Evolutionary conservation across 2,329 filamentous ascomycete species (phyloP).

Genomic region (Fusarium cicatricum): DNA sequence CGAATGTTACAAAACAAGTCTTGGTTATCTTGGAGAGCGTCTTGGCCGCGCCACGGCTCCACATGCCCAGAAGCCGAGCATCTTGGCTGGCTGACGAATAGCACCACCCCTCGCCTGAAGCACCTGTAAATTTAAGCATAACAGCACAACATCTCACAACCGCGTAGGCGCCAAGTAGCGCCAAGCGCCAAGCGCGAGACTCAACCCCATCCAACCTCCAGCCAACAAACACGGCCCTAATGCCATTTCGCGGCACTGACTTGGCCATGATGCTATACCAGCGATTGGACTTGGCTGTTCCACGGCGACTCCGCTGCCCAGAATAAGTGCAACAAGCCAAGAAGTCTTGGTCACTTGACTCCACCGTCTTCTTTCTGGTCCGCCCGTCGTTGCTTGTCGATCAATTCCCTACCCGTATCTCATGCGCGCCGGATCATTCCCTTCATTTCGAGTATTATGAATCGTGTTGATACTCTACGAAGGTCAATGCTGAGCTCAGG

Average conservation of each 20-base stretch:
- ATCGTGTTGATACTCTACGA: not conserved
- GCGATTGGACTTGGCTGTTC: slow-evolving; percentile 4
- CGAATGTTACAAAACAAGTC: too few species aligned
- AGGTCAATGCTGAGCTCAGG: too few species aligned
- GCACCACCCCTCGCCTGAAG: too few species aligned
- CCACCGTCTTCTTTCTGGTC: too few species aligned
- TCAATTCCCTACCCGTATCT: not conserved
- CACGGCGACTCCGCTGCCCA: slow-evolving; percentile 3
- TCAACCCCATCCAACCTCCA: slow-evolving; percentile 5
- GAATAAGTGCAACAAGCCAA: slow-evolving; percentile 15
- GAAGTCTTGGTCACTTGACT: slow-evolving; percentile 25
- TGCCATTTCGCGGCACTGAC: slow-evolving; percentile 4
- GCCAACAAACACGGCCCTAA: slow-evolving; percentile 17
- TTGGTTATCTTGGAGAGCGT: too few species aligned
- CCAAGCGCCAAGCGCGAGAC: slow-evolving; percentile 35
- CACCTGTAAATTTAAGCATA: too few species aligned
- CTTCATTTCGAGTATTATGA: not conserved
- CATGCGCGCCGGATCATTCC: not conserved
- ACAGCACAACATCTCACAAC: too few species aligned
- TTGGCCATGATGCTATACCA: not conserved
- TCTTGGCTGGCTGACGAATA: too few species aligned
- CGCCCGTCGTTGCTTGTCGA: slow-evolving; percentile 1
- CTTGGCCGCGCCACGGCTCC: too few species aligned
- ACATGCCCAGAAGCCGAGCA: too few species aligned
- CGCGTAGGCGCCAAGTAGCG: slow-evolving; percentile 31